Evolutionary conservation across 306 rosid species (phyloP), one percentile per base, ranked within the genome.

Genomic region (Oemleria cerasiformis): DNA sequence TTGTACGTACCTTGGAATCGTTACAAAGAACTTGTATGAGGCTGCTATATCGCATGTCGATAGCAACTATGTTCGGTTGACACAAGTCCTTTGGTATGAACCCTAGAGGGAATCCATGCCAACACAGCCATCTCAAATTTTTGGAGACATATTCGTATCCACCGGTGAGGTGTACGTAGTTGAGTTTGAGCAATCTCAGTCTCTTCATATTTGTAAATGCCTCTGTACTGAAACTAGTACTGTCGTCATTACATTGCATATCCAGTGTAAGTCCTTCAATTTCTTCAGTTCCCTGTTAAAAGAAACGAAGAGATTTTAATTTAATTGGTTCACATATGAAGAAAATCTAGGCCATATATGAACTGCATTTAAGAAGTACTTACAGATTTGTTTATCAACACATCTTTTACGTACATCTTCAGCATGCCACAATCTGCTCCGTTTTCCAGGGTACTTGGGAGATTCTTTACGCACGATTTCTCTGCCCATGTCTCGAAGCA

Each of bases 401-500:
- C 16, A 10, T 10, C 3, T 0, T 8, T 45, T n/a, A n/a, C n/a
- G n/a, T 6, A 70, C 49, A 19, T 66, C 49, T 45, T 7, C 49
- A 15, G 41, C 40, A 63, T 21, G n/a, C 57, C 68, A 34, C 40
- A 77, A 57, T 43, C 75, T 69, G 1, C 67, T 77, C 5, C 63
- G 72, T 23, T 67, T 71, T 20, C 21, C 83, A 38, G 56, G 81
- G 5, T 71, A 25, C 4, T 73, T 25, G 0, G 55, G 8, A 0
- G 78, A 77, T 6, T 41, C n/a, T 74, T 11, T 54, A n/a, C 79
- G 77, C 51, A 85, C 65, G 9, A 85, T 82, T 51, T 79, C 83
- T 53, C 81, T 63, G 49, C 86, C 89, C 84, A 82, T 85, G 34
- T 82, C 86, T n/a, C n/a, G 43, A 21, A 73, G n/a, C 39, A 78